Evolutionary conservation across 1,284 basidiomycete species (phyloP).

Genomic region (Ustilago sp.): DNA sequence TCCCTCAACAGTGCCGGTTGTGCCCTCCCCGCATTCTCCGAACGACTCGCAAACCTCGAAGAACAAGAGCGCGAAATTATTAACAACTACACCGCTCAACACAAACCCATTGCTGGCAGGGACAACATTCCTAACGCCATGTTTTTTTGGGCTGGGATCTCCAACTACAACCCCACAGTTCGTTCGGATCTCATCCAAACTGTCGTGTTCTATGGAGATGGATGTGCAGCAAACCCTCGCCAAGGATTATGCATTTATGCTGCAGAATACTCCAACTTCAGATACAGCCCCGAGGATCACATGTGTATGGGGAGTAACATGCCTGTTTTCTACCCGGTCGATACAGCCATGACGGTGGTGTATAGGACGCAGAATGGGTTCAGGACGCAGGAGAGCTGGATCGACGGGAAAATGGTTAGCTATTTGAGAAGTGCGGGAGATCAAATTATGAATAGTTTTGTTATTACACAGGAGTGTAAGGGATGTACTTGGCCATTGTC

Average conservation of each 20-base stretch:
- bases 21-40: constrained; percentile 34
- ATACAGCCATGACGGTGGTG: constrained; percentile 28
- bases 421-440: constrained; percentile 37
- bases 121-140: constrained; percentile 28
- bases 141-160: constrained; percentile 51
- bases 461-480: constrained; percentile 52
- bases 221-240: constrained; percentile 33
- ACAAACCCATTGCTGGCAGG: constrained; percentile 12
- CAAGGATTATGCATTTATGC: constrained; percentile 38
- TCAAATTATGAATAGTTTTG: constrained; percentile 51
- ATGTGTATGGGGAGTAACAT: constrained; percentile 51
- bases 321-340: constrained; percentile 39
- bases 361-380: constrained; percentile 43
- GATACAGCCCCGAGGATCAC: constrained; percentile 31
- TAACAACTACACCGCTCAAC: constrained; percentile 33
- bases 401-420: constrained; percentile 42
- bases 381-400: constrained; percentile 43
- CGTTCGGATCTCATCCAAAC: constrained; percentile 41
- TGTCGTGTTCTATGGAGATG: constrained; percentile 48
- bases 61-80: constrained; percentile 25
- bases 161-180: constrained; percentile 33
- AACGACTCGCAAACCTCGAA: constrained; percentile 29
- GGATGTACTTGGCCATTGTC: constrained; percentile 32
- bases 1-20: constrained; percentile 37
- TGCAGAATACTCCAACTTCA: constrained; percentile 38